Evolutionary conservation across 495 filamentous ascomycete genomes (phyloP), one percentile per base, ranked within the genome.

Genomic region (Lepidopterella palustris): DNA sequence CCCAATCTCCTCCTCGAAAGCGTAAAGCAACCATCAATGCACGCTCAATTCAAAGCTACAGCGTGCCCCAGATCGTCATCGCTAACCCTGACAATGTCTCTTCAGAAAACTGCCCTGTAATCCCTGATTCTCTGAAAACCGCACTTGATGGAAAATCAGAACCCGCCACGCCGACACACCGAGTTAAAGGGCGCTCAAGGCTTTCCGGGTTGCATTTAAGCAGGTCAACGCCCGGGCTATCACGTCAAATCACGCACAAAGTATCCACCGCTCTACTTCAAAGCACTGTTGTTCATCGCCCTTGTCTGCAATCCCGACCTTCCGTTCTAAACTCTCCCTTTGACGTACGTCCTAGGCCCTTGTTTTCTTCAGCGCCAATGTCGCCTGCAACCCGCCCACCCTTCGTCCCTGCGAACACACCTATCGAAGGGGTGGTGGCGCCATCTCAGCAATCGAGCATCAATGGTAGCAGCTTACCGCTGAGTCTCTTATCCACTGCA

Each of bases 241-340:
- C 57, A 1, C 55, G 45, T 47, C 75, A 78, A 27, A 64, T 84
- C 18, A 76, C 79, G 2, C 74, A 73, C 32, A 82, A 74, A 60
- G 49, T 84, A 20, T 83, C 80, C 0, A 67, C 70, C 10, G 70
- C 77, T 2, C 77, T 84, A 59, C 76, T 76, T 0, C 74, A 78
- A 26, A 75, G 78, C 20, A 85, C 82, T 13, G 77, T 84, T 3
- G 77, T 85, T 40, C 80, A 75, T 51, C 79, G 80, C 11, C 71
- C 74, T 0, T 72, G 77, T 57, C 66, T 77, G 10, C 71, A 71
- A 13, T 60, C 72, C 15, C 74, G 79, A 45, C 79, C 78, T 5
- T 77, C 70, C 45, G 66, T 62, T 6, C 24, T 62, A 23, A 58
- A 5, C 5, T 24, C 60, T 4, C 35, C 28, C 29, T n/a, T 18